Conservation (phyloP, 768 basidiomycete species). For the Trametes gibbosa region DNA sequence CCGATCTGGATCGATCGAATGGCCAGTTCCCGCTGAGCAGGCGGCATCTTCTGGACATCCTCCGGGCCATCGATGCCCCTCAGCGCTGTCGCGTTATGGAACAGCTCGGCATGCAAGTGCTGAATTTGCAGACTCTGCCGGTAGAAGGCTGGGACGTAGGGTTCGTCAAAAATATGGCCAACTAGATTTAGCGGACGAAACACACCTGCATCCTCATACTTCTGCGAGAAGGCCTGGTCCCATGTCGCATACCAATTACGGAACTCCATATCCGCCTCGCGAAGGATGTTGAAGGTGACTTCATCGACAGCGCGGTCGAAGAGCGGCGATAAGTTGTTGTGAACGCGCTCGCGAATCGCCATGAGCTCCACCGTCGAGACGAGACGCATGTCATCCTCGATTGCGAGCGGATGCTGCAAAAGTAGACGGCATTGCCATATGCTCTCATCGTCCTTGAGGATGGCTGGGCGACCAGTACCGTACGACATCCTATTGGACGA, state of each 20-base stretch:
- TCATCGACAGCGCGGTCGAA: constrained; percentile 73
- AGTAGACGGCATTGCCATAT: constrained; percentile 79
- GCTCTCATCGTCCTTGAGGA: constrained; percentile 89
- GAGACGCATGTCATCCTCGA: constrained; percentile 92
- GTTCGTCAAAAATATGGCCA: constrained; percentile 2
- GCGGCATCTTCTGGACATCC: constrained; percentile 82
- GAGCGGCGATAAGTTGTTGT: constrained; percentile 75
- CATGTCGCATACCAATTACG: constrained; percentile 77
- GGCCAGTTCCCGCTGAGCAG: constrained; percentile 74
- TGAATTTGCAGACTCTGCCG: constrained; percentile 86
- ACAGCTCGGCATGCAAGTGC: constrained; percentile 80
- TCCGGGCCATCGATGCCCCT: constrained; percentile 82
- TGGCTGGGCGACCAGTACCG: constrained; percentile 90
- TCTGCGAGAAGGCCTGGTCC: constrained; percentile 77
- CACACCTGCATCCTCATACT: constrained; percentile 79
- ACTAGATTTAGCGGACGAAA: constrained; percentile 7
- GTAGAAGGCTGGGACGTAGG: constrained; percentile 62
- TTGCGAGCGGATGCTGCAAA: constrained; percentile 81
- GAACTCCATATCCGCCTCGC: constrained; percentile 75
- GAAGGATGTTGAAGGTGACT: constrained; percentile 67
- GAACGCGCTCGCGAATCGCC: constrained; percentile 81
- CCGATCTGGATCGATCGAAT: constrained; percentile 83
- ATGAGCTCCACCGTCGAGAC: constrained; percentile 94
- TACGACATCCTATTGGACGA: constrained; percentile 73
- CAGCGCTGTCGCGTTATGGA: constrained; percentile 80